Conservation (phyloP, 352 stramenopile species). For the Pythium brachiatum region DNA sequence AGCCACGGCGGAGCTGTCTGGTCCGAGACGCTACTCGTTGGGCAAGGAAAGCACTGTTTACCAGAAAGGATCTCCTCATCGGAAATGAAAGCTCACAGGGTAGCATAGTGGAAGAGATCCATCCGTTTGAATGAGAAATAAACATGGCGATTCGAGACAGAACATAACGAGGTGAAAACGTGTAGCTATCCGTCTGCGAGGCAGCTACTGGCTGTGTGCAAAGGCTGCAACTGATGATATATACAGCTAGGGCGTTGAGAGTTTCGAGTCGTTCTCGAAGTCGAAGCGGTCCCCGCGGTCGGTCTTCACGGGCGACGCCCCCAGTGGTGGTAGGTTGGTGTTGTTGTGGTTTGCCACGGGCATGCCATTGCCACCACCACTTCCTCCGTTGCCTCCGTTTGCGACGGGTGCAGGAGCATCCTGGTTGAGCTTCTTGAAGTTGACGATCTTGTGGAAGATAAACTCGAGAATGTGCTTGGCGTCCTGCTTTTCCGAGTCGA, state of each 20-base stretch:
- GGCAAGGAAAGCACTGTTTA: conserved; percentile 63
- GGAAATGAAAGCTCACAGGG: conserved; percentile 7
- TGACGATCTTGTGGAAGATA: conserved; percentile 91
- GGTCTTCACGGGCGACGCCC: conserved; percentile 18
- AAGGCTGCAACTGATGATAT: background rate
- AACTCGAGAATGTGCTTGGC: conserved; percentile 92
- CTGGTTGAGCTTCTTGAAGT: conserved; percentile 93
- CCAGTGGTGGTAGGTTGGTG: background rate
- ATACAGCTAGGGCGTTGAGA: conserved; percentile 36
- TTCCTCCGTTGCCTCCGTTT: background rate
- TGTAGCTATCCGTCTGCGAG: background rate
- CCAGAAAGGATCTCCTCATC: conserved; percentile 32
- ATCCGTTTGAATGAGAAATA: background rate
- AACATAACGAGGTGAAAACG: background rate
- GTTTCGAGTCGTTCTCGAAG: conserved; percentile 55
- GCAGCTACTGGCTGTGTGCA: background rate
- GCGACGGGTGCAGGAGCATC: conserved; percentile 28
- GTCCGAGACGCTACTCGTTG: conserved; percentile 49
- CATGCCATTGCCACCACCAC: background rate
- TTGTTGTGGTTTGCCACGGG: conserved; percentile 2
- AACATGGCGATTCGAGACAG: background rate
- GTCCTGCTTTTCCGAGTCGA: conserved; percentile 66
- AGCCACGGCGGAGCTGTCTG: conserved; percentile 45
- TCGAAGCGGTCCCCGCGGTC: conserved; percentile 32
- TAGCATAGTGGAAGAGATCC: background rate